Evolutionary conservation across 805 yeast genomes (phyloP).

Genomic region (Teunomyces aglyptinius): DNA sequence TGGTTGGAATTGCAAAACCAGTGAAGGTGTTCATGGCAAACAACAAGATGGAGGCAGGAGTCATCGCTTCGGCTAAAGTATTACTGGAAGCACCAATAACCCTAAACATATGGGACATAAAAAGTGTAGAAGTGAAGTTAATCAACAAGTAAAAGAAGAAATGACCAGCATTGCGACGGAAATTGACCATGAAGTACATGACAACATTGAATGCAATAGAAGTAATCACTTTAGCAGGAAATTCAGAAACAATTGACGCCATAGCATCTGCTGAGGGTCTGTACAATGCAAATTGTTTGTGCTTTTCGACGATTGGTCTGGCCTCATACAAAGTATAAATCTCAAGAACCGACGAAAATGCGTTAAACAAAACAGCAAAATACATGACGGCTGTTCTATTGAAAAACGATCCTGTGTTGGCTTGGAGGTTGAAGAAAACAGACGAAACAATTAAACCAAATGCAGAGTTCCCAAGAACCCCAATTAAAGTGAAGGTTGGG

Average conservation of each 20-base stretch:
- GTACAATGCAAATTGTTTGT: slow-evolving; percentile 67
- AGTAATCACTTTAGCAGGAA: slow-evolving; percentile 55
- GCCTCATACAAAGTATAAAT: slow-evolving; percentile 56
- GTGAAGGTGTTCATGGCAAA: slow-evolving; percentile 50
- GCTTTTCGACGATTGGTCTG: slow-evolving; percentile 68
- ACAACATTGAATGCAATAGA: slow-evolving; percentile 33
- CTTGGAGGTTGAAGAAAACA: slow-evolving; percentile 50
- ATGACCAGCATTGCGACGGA: slow-evolving; percentile 21
- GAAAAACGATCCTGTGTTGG: slow-evolving; percentile 54
- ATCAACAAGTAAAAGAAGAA: slow-evolving; percentile 26
- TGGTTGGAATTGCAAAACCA: slow-evolving; percentile 59
- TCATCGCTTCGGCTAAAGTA: slow-evolving; percentile 54
- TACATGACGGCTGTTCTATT: slow-evolving; percentile 64
- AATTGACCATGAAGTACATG: slow-evolving; percentile 27
- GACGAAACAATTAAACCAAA: slow-evolving; percentile 64
- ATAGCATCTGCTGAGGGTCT: slow-evolving; percentile 74
- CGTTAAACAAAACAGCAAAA: slow-evolving; percentile 59
- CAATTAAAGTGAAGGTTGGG: slow-evolving; percentile 51
- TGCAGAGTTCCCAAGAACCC: slow-evolving; percentile 50
- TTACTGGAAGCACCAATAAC: slow-evolving; percentile 14
- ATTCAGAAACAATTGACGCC: slow-evolving; percentile 56
- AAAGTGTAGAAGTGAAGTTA: slow-evolving; percentile 16
- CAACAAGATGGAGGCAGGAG: slow-evolving; percentile 53
- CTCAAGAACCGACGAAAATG: slow-evolving; percentile 60
- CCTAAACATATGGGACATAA: slow-evolving; percentile 39